A percentile compares a stretch with the other conserved stretches of the same genome.
Conservation (phyloP, 2,329 filamentous ascomycete genomes). For the Arthrobotrys megalospora region DNA sequence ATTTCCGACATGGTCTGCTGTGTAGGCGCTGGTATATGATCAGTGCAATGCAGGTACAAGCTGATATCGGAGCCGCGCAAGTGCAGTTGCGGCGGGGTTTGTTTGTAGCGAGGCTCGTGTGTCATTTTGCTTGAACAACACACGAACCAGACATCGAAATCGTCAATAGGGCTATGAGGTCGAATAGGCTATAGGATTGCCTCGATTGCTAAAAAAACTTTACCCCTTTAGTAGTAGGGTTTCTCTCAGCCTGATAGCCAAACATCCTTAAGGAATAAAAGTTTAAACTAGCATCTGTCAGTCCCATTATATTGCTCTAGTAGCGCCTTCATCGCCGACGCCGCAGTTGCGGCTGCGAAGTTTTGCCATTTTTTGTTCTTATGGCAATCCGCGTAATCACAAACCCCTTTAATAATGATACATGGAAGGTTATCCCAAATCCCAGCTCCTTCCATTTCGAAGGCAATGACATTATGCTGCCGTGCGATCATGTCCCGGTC, state of each 20-base stretch:
- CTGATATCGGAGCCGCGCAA: too few relatives aligned
- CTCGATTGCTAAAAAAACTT: too few relatives aligned
- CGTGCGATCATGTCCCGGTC: constrained; percentile 49
- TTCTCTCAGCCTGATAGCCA: too few relatives aligned
- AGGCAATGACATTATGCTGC: constrained; percentile 51
- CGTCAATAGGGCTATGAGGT: too few relatives aligned
- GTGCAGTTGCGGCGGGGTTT: too few relatives aligned
- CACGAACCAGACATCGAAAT: too few relatives aligned
- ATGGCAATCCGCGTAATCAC: constrained; percentile 68
- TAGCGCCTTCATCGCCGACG: constrained; percentile 63
- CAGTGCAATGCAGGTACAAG: too few relatives aligned
- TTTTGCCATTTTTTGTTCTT: constrained; percentile 65
- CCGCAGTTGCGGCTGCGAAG: constrained; percentile 65
- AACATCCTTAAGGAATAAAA: neutral
- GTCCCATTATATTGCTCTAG: neutral
- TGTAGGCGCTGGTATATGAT: too few relatives aligned
- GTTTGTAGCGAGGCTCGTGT: too few relatives aligned
- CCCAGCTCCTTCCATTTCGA: constrained; percentile 66
- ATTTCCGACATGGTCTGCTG: neutral
- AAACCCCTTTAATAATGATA: constrained; percentile 68
- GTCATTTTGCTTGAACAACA: too few relatives aligned
- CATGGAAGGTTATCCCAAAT: constrained; percentile 66
- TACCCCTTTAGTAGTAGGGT: too few relatives aligned
- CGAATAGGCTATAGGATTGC: too few relatives aligned
- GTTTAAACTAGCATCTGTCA: neutral